Percentiles rank a stretch among this genome's conserved stretches.
These are phyloP conservation scores for Geotrichum candidum DNA, from an alignment of 1,139 yeast species.

Conservation along the genomic window DNA sequence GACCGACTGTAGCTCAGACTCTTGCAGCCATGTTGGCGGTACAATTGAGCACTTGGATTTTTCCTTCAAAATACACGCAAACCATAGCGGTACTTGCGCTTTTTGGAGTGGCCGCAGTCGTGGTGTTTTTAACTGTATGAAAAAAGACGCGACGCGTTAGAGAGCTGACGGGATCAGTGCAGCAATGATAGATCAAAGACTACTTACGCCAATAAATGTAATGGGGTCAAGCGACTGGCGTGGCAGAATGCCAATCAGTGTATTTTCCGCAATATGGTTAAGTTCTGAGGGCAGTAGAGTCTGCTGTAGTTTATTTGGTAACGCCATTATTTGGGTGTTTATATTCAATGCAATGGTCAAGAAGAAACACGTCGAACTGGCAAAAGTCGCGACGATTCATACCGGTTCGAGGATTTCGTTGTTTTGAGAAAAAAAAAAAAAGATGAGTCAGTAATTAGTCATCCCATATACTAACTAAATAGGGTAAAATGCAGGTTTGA, in stretches of 20 bases:
- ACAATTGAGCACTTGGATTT: conserved; percentile 83
- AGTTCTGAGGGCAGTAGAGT: conserved; percentile 74
- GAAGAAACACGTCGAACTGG: not conserved
- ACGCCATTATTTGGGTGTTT: conserved; percentile 45
- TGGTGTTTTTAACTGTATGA: conserved; percentile 34
- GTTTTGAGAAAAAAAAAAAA: not conserved
- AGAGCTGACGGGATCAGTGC: not conserved
- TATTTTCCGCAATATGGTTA: conserved; percentile 80
- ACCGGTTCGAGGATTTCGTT: not conserved
- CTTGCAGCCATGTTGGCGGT: conserved; percentile 81
- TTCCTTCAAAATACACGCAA: conserved; percentile 72
- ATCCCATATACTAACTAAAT: not conserved
- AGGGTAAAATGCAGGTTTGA: no score
- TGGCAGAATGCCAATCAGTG: conserved; percentile 65
- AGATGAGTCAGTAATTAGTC: not conserved
- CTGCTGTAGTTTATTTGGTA: conserved; percentile 51
- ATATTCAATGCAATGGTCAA: not conserved
- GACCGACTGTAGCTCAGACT: conserved; percentile 48
- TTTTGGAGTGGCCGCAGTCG: conserved; percentile 63
- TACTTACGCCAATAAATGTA: conserved; percentile 55
- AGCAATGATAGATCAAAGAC: not conserved
- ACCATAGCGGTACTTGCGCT: conserved; percentile 76
- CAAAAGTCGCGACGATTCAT: not conserved
- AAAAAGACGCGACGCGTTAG: not conserved
- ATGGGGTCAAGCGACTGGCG: conserved; percentile 61